Evolutionary conservation across 768 basidiomycete genomes (phyloP), one percentile per base, ranked within the genome.

Genomic region (Phaeotremella skinneri): DNA sequence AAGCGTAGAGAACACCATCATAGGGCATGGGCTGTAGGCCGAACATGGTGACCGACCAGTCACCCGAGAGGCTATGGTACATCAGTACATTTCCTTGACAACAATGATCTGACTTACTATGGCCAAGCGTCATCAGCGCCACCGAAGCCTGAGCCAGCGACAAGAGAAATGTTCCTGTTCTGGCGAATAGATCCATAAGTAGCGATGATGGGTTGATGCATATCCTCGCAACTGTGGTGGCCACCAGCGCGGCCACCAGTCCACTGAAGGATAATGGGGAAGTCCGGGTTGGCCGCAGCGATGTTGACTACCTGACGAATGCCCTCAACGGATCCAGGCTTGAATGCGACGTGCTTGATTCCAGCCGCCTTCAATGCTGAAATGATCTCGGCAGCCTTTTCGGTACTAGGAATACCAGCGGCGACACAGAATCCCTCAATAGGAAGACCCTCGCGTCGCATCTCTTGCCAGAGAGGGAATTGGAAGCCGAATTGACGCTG

Each of bases 371-470:
- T 83, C 49, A 99, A 80, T 2, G 86, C 90, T 14, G 82, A 84
- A 64, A 98, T 96, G 79, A 99, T 97, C 79, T 98, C 94, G 45
- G 87, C 87, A 1, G 94, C 93, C 79, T 98, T 99, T 79, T 98
- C 96, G 1, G 91, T 91, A 67, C 84, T 89, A 7, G 96, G 96
- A 67, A 99, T 90, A 72, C 94, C 96, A 47, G 96, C 96, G 39
- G 94, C 96, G 59, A 98, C 90, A 75, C 93, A 97, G 80, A 99
- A 94, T n/a, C 96, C 96, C 80, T 99, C 94, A 62, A 98, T 82
- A 13, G 96, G 96, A 2, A 93, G 80, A 56, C 94, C 94, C 77
- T 97, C 96, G 58, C 85, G 85, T 63, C 90, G 86, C 88, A 99
- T 89, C 79, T 96, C 90, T 76, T 93, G 90, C 96, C 96, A 99